Evolutionary conservation across 2,329 filamentous ascomycete species (phyloP).

Genomic region (Blastomyces gilchristii): DNA sequence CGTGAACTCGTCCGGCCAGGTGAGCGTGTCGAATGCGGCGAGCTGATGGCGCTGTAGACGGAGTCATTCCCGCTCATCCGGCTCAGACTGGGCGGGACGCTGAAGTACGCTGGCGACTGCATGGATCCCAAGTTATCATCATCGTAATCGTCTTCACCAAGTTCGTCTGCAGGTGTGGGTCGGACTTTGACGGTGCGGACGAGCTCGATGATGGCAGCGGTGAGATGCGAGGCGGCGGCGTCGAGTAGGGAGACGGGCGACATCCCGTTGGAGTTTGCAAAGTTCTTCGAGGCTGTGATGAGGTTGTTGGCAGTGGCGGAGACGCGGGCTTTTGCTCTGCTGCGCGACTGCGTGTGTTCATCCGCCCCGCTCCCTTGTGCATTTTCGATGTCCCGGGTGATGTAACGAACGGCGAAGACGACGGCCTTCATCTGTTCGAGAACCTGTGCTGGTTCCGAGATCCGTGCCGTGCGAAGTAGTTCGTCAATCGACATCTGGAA

Average conservation of each 20-base stretch:
- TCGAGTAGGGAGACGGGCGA: conserved; percentile 90
- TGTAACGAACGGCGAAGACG: conserved; percentile 68
- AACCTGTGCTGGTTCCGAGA: conserved; percentile 61
- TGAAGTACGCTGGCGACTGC: conserved; percentile 59
- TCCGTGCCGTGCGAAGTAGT: conserved; percentile 65
- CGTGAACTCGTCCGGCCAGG: conserved; percentile 25
- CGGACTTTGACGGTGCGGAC: conserved; percentile 75
- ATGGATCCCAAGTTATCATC: conserved; percentile 51
- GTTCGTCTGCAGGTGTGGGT: conserved; percentile 60
- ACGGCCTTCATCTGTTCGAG: conserved; percentile 82
- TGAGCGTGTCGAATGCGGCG: conserved; percentile 44
- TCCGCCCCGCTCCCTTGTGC: conserved; percentile 47
- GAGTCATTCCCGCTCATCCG: conserved; percentile 57
- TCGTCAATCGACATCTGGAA: conserved; percentile 95
- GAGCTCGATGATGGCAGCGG: conserved; percentile 74
- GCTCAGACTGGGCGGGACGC: conserved; percentile 42
- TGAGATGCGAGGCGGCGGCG: conserved; percentile 83
- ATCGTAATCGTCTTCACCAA: conserved; percentile 64
- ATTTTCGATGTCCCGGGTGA: conserved; percentile 64
- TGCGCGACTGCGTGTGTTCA: conserved; percentile 48
- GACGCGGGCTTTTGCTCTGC: conserved; percentile 67
- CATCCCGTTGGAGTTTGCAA: conserved; percentile 68
- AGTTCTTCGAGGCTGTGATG: conserved; percentile 91
- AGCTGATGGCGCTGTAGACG: conserved; percentile 62
- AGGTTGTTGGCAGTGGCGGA: conserved; percentile 92